Base-by-base conservation (phyloP, 108 stramenopile genomes). In the Aureococcus anophagefferens region DNA sequence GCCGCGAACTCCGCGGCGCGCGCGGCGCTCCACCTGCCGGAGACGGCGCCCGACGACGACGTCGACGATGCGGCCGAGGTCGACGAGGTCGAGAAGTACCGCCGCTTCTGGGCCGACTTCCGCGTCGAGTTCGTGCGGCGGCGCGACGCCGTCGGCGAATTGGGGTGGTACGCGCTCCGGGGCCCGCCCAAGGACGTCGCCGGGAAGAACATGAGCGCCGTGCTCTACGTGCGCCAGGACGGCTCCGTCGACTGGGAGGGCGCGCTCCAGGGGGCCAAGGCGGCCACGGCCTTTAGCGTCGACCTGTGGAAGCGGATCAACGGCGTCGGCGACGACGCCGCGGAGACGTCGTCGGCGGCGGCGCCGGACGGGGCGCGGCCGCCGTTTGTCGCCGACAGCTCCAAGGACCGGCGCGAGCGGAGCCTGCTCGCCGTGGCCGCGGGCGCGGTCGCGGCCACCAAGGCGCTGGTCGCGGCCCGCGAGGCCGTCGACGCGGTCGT, bases 201-300 rank as follows among this genome's bases (percentile, higher is more conserved):
- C 9, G 9, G 13, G 40, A 44, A 5, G 40, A 44, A 44, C 40
- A 44, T 5, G 40, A 44, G 9, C 40, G 40, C 40, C 13, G 40
- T 44, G 13, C 40, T 44, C 13, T 94, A 94, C 77, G 91, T 97
- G 21, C 84, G 96, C 25, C 94, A 97, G 15, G 96, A 97, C 78
- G 96, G 96, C 4, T 95, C 94, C 0, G 91, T 96, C 35, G 94
- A 96, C 74, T 96, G 96, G 96, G 94, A 97, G 74, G 94, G 96
- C 18, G 94, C 96, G 0, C 74, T 97, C 36, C 93, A 94, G 72
- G 94, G 95, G 68, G 79, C 89, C 30, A 93, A 90, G 64, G 93
- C 94, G 0, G 84, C 93, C 67, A 80, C 81, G 67, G 90, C 90
- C 68, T 94, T 94, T 79, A 87, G 91, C 33, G 80, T 76, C 36